A percentile compares a stretch with the other conserved stretches of the same genome.
These are phyloP conservation scores for Starmerella bombi DNA, from an alignment of 805 yeast genomes.

Conservation along the genomic window DNA sequence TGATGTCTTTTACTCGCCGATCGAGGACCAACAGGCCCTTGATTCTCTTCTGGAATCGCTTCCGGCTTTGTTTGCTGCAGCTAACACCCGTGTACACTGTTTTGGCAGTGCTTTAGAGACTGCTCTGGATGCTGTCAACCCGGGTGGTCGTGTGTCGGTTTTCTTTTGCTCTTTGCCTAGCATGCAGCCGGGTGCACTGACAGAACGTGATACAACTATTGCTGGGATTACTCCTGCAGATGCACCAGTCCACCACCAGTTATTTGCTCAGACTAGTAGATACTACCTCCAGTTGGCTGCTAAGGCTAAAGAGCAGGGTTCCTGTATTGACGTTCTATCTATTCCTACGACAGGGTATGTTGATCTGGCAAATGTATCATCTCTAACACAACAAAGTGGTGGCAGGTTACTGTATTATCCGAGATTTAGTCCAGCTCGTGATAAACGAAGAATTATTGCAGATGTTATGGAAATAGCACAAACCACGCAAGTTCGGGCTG, in stretches of 20 bases:
- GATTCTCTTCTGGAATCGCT: constrained; percentile 54
- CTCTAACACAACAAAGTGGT: constrained; percentile 51
- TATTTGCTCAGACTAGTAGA: constrained; percentile 46
- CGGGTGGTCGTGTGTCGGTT: constrained; percentile 57
- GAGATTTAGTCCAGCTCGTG: constrained; percentile 52
- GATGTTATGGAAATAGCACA: constrained; percentile 27
- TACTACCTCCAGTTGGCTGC: constrained; percentile 49
- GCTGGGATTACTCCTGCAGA: constrained; percentile 22
- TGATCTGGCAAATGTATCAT: constrained; percentile 63
- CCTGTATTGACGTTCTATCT: constrained; percentile 68
- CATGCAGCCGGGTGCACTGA: constrained; percentile 59
- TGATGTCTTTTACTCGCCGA: constrained; percentile 43
- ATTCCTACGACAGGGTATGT: constrained; percentile 45
- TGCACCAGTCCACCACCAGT: constrained; percentile 31
- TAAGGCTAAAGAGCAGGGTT: constrained; percentile 41
- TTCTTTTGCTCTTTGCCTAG: constrained; percentile 59
- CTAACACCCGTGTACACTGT: constrained; percentile 45
- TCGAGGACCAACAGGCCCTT: constrained; percentile 2
- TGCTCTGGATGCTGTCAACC: constrained; percentile 48
- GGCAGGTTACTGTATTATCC: constrained; percentile 57
- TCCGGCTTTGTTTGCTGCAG: constrained; percentile 34
- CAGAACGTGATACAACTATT: constrained; percentile 23
- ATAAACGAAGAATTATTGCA: constrained; percentile 50
- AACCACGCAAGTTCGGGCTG: constrained; percentile 57
- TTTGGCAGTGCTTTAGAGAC: constrained; percentile 68